Evolutionary conservation across 225 moss, liverwort and hornwort genomes (phyloP).

Genomic region (Marchantia polymorpha): DNA sequence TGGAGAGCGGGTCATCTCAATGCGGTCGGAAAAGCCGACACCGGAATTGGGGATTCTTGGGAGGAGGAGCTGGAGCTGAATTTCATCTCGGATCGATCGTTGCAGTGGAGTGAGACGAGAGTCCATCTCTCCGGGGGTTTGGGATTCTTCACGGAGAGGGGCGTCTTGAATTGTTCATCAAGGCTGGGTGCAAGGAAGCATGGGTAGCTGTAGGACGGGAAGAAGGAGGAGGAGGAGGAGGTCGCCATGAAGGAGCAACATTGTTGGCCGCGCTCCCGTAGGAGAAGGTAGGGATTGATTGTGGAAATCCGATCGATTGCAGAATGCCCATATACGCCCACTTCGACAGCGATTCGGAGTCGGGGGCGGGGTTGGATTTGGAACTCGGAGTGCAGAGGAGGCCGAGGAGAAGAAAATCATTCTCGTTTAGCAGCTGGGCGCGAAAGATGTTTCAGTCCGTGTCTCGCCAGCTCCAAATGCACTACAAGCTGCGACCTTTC

Average conservation of each 20-base stretch:
- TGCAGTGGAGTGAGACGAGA: conserved; percentile 3
- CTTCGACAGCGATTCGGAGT: conserved; percentile 38
- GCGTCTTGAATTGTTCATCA: not conserved
- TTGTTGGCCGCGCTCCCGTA: not conserved
- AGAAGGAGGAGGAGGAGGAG: conserved; percentile 1
- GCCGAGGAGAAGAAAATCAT: conserved; percentile 12
- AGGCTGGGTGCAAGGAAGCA: conserved; percentile 1
- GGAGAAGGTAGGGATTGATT: conserved; percentile 5
- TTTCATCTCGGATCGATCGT: not conserved
- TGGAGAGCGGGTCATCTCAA: too few relatives aligned
- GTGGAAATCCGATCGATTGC: not conserved
- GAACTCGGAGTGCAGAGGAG: conserved; percentile 35
- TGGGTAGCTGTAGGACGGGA: not conserved
- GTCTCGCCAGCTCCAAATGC: conserved; percentile 36
- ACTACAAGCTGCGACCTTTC: conserved; percentile 40
- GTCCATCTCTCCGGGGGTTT: not conserved
- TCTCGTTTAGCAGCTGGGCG: conserved; percentile 19
- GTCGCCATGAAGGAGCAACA: not conserved
- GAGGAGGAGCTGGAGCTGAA: not conserved
- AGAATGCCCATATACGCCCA: conserved; percentile 27
- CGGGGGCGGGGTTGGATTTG: conserved; percentile 21
- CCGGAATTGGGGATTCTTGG: not conserved
- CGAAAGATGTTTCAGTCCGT: conserved; percentile 40
- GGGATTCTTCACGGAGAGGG: not conserved
- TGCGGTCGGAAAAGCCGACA: not conserved